These are phyloP conservation scores for Solanum appendiculatum DNA, from an alignment of 257 asterid genomes.

Conservation along the genomic window DNA sequence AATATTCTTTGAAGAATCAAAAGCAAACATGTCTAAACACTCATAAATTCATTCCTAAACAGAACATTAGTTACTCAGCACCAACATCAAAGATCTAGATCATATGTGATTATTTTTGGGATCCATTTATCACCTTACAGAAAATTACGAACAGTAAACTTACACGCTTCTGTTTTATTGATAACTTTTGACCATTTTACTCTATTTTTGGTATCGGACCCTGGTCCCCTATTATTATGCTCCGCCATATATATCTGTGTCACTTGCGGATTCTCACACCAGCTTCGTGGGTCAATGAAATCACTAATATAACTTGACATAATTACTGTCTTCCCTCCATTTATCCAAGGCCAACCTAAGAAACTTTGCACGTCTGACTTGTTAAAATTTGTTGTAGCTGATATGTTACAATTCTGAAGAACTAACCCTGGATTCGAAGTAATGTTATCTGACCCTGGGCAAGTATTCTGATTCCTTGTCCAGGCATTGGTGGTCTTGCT, in stretches of 20 bases:
- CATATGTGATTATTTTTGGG: background rate
- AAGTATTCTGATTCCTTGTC: background rate
- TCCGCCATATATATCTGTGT: background rate
- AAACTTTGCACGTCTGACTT: background rate
- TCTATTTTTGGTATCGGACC: background rate
- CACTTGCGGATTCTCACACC: background rate
- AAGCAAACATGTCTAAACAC: background rate
- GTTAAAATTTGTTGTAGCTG: background rate
- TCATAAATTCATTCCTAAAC: background rate
- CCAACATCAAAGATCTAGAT: background rate
- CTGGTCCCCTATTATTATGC: background rate
- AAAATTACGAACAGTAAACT: background rate
- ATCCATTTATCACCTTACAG: background rate
- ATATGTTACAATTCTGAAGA: background rate
- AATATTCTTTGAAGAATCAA: background rate
- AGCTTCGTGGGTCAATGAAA: background rate
- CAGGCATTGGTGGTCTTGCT: background rate
- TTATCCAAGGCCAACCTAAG: background rate
- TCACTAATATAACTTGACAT: background rate
- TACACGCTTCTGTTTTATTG: background rate
- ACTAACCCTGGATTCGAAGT: background rate
- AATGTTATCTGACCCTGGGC: background rate
- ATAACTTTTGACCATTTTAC: background rate
- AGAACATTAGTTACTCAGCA: background rate
- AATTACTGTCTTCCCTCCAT: background rate